Base-by-base conservation (phyloP, 2,329 filamentous ascomycete species). In the Hypoxylon sp. region DNA sequence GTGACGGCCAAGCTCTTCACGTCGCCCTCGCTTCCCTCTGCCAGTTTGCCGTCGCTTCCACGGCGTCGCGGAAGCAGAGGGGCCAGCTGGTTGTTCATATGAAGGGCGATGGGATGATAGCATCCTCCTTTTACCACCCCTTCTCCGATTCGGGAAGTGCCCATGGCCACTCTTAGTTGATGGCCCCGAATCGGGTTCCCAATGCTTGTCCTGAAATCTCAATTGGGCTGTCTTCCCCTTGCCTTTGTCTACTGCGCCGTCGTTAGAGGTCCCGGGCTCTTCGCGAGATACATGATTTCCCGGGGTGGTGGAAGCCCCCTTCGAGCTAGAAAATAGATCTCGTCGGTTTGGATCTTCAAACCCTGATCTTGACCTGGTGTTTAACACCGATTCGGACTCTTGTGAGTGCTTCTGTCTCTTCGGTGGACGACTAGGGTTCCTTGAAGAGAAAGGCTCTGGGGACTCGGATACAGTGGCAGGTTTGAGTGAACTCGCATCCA, bases 341-440 rank as follows among this genome's bases (percentile, higher is more conserved):
- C 11, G 42, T 17, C 8, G 11, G 19, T 10, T 44, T 9, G 14
- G 31, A 1, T 44, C 14, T 13, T n/a, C 50, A 5, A 13, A n/a
- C 22, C 22, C 11, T 9, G 31, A 11, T 33, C 1, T 4, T 19
- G 35, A n/a, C 22, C 26, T 26, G 5, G 52, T 8, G 14, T 19
- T 46, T 8, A 13, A 13, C 13, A 29, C 24, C 26, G 17, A 13
- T 13, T 35, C 39, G 19, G 44, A 33, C 17, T 26, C 6, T 46
- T 39, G 31, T 17, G 44, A 48, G 13, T 35, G 35, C 26, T 59
- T 63, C 29, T 3, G 56, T 33, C 46, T 60, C 44, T 59, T 66
- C 26, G 22, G 22, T 14, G 37, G 26, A 33, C 26, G 63, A 17
- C 29, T 3, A 17, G 51, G 24, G 14, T 31, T 17, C 3, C 29